Conservation (phyloP, 1,139 yeast species). For the Meyerozyma sp. region DNA sequence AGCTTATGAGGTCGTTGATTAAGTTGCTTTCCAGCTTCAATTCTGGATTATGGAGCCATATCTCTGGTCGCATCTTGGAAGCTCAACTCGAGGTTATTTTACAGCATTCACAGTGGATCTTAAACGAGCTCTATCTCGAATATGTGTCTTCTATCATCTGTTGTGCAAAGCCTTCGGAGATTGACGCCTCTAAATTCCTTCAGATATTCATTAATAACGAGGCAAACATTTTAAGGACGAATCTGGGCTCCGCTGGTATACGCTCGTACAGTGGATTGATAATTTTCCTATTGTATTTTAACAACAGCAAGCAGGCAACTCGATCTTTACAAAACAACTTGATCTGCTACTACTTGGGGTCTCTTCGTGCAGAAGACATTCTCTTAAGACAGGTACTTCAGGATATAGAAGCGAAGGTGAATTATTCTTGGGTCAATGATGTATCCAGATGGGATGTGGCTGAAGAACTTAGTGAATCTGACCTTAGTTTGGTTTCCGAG, state of each 20-base stretch:
- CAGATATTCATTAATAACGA: slow-evolving; percentile 61
- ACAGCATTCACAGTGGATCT: slow-evolving; percentile 42
- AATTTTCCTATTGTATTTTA: slow-evolving; percentile 38
- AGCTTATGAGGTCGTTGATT: slow-evolving; percentile 16
- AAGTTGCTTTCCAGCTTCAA: slow-evolving; percentile 7
- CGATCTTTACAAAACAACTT: slow-evolving; percentile 41
- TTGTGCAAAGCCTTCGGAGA: slow-evolving; percentile 25
- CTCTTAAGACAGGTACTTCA: slow-evolving; percentile 52
- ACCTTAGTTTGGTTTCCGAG: slow-evolving; percentile 38
- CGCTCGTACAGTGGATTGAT: slow-evolving; percentile 42
- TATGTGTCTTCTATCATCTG: slow-evolving; percentile 37
- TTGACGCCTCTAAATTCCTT: slow-evolving; percentile 51
- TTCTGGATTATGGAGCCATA: slow-evolving; percentile 41
- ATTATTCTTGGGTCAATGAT: slow-evolving; percentile 52
- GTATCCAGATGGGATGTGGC: slow-evolving; percentile 66
- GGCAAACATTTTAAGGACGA: slow-evolving; percentile 21
- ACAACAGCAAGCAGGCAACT: slow-evolving; percentile 48
- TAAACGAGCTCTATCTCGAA: slow-evolving; percentile 28
- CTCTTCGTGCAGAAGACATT: slow-evolving; percentile 56
- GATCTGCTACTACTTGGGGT: slow-evolving; percentile 55
- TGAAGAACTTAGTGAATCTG: slow-evolving; percentile 33
- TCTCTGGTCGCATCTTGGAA: slow-evolving; percentile 37
- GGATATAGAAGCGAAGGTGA: slow-evolving; percentile 48
- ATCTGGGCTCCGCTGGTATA: slow-evolving; percentile 14
- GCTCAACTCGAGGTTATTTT: slow-evolving; percentile 67